These are phyloP conservation scores for Aspergillus quadricinctus DNA, from an alignment of 2,329 filamentous ascomycete species.

Conservation along the genomic window DNA sequence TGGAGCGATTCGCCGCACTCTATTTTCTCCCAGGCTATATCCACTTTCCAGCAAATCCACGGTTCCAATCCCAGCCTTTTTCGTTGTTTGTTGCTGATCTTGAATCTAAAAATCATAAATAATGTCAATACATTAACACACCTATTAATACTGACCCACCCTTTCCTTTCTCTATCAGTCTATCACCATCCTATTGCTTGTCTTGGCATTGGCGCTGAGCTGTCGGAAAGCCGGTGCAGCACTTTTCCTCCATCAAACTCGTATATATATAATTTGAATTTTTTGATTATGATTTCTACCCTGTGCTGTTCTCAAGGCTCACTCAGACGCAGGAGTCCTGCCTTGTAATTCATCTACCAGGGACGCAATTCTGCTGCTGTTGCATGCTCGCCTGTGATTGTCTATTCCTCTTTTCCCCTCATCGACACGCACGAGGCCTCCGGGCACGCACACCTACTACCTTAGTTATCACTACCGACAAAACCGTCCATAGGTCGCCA, in stretches of 20 bases:
- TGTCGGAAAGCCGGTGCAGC: too few species aligned
- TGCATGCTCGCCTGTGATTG: background rate
- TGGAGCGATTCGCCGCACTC: background rate
- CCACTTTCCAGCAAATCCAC: background rate
- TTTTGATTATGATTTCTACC: background rate
- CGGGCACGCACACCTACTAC: background rate
- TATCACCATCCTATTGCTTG: too few species aligned
- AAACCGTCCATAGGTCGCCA: background rate
- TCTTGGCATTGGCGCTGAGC: too few species aligned
- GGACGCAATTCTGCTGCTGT: background rate
- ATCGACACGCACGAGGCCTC: background rate
- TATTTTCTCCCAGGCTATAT: background rate
- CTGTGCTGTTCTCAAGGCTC: background rate
- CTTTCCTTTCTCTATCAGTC: too few species aligned
- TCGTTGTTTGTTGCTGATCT: too few species aligned
- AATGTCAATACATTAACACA: too few species aligned
- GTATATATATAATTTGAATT: too few species aligned
- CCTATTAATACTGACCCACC: background rate
- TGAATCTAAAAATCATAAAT: too few species aligned
- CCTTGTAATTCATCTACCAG: background rate
- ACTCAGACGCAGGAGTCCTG: background rate
- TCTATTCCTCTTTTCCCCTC: background rate
- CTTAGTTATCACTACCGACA: background rate
- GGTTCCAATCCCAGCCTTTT: background rate
- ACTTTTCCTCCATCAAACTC: too few species aligned